These are phyloP conservation scores for Ophiosphaerella herpotricha DNA, from an alignment of 2,329 filamentous ascomycete genomes.

Conservation along the genomic window DNA sequence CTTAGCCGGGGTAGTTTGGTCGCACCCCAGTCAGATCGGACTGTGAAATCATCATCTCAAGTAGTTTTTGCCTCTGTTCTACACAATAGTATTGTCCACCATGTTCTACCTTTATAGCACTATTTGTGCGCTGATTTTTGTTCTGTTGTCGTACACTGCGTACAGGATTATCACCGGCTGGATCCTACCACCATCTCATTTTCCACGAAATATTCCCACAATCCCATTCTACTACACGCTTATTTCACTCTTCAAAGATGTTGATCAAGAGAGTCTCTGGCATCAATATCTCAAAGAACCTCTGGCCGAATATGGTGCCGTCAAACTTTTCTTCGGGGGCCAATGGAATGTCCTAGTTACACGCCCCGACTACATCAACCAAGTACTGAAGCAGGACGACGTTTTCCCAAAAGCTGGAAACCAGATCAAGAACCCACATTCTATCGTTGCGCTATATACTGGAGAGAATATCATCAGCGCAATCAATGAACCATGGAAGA, in stretches of 20 bases:
- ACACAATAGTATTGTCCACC: background rate
- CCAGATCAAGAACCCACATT: constrained; percentile 24
- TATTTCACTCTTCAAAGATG: constrained; percentile 44
- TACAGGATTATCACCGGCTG: constrained; percentile 4
- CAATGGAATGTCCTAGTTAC: constrained; percentile 55
- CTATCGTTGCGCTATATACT: constrained; percentile 17
- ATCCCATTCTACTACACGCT: constrained; percentile 50
- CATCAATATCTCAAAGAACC: constrained; percentile 42
- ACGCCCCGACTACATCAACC: constrained; percentile 47
- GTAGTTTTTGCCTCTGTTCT: background rate
- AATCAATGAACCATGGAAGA: constrained; percentile 19
- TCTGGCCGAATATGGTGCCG: constrained; percentile 45
- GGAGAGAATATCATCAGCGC: constrained; percentile 27
- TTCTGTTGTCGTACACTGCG: background rate
- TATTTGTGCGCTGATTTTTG: background rate
- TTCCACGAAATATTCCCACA: constrained; percentile 40
- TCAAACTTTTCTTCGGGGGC: constrained; percentile 53
- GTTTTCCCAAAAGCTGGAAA: constrained; percentile 23
- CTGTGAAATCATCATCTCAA: no score
- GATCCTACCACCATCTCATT: constrained; percentile 7
- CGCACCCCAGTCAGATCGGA: no score
- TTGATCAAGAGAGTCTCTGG: constrained; percentile 48
- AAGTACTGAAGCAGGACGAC: constrained; percentile 31
- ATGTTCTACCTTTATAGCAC: background rate
- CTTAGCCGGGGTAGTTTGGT: no score